Percentiles rank a stretch among this genome's conserved stretches.
These are phyloP conservation scores for Nitzschia sp. DNA, from an alignment of 108 stramenopile genomes.

Conservation along the genomic window DNA sequence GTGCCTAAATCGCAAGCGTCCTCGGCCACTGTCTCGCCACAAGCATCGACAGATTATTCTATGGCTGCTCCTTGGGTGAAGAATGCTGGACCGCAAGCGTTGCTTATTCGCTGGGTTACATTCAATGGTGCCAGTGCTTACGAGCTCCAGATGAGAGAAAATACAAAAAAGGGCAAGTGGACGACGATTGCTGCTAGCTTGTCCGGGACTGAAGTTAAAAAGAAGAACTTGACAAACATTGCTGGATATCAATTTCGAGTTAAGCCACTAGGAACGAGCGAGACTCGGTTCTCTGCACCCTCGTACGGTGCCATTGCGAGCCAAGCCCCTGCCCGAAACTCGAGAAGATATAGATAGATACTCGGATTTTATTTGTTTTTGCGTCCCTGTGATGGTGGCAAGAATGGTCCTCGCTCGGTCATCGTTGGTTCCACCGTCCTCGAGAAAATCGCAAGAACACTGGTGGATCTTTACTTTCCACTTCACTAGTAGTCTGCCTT, in stretches of 20 bases:
- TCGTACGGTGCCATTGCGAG: conserved; percentile 45
- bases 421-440: no score
- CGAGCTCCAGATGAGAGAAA: conserved; percentile 82
- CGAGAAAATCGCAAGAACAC: no score
- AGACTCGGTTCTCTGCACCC: conserved; percentile 55
- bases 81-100: conserved; percentile 45
- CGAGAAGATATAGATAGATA: background rate
- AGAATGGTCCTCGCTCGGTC: no score
- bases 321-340: conserved; percentile 13
- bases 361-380: no score
- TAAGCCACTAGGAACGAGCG: conserved; percentile 34
- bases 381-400: no score
- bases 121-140: conserved; percentile 33
- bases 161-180: conserved; percentile 43
- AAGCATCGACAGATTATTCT: conserved; percentile 9
- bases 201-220: conserved; percentile 60
- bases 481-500: no score
- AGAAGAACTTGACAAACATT: conserved; percentile 67
- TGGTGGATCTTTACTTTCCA: no score
- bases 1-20: background rate
- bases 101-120: conserved; percentile 57
- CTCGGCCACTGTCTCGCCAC: background rate
- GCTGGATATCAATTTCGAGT: conserved; percentile 80
- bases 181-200: conserved; percentile 59
- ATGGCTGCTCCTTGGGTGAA: conserved; percentile 48